Base-by-base conservation (phyloP, 2,329 filamentous ascomycete species). In the Trichothecium sympodiale region DNA sequence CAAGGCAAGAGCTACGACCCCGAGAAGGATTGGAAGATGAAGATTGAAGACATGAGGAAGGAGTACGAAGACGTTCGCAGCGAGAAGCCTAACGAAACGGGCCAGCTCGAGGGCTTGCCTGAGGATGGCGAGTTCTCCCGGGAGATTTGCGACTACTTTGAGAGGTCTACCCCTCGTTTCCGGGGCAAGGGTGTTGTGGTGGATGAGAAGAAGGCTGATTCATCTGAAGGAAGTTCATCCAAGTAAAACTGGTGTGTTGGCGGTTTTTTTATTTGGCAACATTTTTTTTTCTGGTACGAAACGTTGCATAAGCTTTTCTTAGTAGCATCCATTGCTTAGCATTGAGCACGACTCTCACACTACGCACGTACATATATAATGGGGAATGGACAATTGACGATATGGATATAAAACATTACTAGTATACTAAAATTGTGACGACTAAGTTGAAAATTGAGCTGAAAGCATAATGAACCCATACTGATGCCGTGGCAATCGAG, bases 1-100 rank as follows among this genome's bases (percentile, higher is more conserved):
- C 71, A 82, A 14, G 77, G 80, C 57, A 93, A 91, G 68, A 56
- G 73, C 54, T 96, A 95, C 65, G 67, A 95, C 57, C 77, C 87
- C 7, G 78, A 84, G 43, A 64, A 79, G 34, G 89, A 96, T 67
- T 85, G 82, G 64, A 74, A 83, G 63, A 70, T 80, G 55, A 88
- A 86, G 69, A 82, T 95, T 43, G 71, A 79, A 48, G 89, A 95
- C 55, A 83, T 94, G 73, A 67, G 73, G 34, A 53, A 59, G 27
- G 76, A 79, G 47, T 80, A 76, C 75, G 67, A 74, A 49, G 55
- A 61, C 32, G 60, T 63, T 43, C 66, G 71, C 29, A 18, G n/a
- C 12, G 31, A 33, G 31, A 17, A 23, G 4, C 62, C 61, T 44
- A 69, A 67, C 50, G 69, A 78, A 46, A 54, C 57, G 4, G 58